These are phyloP conservation scores for Takashimella koratensis DNA, from an alignment of 1,284 basidiomycete species.

Conservation along the genomic window DNA sequence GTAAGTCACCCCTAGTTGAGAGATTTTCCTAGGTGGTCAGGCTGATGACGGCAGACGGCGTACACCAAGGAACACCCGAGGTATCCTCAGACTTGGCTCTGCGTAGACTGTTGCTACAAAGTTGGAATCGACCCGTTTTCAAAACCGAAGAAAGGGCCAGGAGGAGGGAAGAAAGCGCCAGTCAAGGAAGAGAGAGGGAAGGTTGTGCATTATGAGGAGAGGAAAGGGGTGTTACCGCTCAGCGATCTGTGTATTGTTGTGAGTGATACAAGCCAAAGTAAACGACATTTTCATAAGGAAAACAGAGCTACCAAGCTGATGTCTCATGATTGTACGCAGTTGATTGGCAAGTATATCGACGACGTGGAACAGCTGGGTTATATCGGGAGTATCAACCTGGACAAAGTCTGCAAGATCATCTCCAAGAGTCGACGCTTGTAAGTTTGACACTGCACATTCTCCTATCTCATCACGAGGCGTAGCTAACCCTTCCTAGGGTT, in stretches of 20 bases:
- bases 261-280: no score
- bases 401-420: slow-evolving; percentile 77
- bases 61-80: slow-evolving; percentile 68
- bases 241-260: slow-evolving; percentile 77
- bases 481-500: slow-evolving; percentile 58
- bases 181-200: slow-evolving; percentile 44
- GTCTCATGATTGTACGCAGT: slow-evolving; percentile 49
- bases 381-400: slow-evolving; percentile 74
- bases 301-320: neutral
- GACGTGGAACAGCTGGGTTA: slow-evolving; percentile 87
- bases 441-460: no score
- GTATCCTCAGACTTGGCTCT: slow-evolving; percentile 66
- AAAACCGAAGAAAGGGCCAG: slow-evolving; percentile 59
- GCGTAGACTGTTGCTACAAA: slow-evolving; percentile 71
- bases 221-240: slow-evolving; percentile 61
- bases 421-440: slow-evolving; percentile 81
- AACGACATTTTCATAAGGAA: no score
- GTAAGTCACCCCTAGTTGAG: slow-evolving; percentile 54
- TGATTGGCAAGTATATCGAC: slow-evolving; percentile 81
- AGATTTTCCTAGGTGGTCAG: neutral
- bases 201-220: slow-evolving; percentile 66
- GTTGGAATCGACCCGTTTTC: slow-evolving; percentile 71
- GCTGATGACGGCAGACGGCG: slow-evolving; percentile 59
- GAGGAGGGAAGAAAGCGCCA: slow-evolving; percentile 51
- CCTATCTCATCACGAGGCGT: no score